phyloP scores from a whole-genome alignment of 225 moss, liverwort and hornwort genomes.

The Asterella californica region DNA sequence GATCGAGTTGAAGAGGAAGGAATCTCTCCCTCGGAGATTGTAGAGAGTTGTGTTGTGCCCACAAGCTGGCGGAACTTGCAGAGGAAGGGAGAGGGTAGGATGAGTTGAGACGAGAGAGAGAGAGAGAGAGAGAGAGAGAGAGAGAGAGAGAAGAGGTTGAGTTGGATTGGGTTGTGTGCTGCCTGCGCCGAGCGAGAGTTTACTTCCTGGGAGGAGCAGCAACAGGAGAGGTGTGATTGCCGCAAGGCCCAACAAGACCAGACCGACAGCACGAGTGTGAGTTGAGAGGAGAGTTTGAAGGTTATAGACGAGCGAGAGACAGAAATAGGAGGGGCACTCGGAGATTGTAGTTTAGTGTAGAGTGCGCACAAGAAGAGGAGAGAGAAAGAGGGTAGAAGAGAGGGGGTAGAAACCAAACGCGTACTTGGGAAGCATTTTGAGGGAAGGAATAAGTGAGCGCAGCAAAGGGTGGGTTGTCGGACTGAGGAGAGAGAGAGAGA shows the following conservation, averaged over 20 bases:
- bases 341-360: background rate
- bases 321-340: background rate
- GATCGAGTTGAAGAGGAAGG: background rate
- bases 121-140: background rate
- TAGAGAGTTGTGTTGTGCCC: background rate
- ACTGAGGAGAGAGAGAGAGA: constrained; percentile 5
- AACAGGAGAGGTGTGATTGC: background rate
- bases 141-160: background rate
- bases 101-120: background rate
- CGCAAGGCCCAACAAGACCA: background rate
- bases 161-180: constrained; percentile 12
- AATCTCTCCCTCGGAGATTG: background rate
- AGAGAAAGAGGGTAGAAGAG: background rate
- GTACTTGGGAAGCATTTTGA: constrained; percentile 2
- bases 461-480: constrained; percentile 20
- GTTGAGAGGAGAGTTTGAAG: constrained; percentile 1
- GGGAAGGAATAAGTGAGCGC: constrained; percentile 14
- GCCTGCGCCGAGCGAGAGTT: background rate
- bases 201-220: constrained; percentile 9
- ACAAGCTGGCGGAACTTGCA: constrained; percentile 10
- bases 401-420: background rate
- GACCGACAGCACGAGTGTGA: constrained; percentile 1
- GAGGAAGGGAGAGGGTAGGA: background rate
- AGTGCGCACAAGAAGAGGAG: background rate
- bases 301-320: background rate